Conservation (phyloP, 2,329 filamentous ascomycete species). For the Rhinocladiella mackenziei region DNA sequence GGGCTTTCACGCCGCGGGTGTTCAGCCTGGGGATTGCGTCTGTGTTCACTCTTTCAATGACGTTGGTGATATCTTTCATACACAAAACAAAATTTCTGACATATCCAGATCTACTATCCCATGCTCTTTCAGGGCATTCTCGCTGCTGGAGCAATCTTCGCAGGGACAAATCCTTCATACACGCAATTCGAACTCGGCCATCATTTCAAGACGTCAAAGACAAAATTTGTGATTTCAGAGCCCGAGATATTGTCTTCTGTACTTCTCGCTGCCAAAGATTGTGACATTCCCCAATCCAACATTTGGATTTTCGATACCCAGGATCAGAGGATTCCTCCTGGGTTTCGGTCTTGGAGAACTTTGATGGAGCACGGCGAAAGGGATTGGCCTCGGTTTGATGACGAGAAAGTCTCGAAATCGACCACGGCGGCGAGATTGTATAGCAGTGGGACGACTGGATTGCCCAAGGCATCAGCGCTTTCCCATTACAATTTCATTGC, state of each 20-base stretch:
- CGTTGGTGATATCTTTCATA: slow-evolving; percentile 5
- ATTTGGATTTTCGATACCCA: slow-evolving; percentile 34
- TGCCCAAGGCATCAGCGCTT: slow-evolving; percentile 58
- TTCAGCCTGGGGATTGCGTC: slow-evolving; percentile 50
- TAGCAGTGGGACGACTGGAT: slow-evolving; percentile 57
- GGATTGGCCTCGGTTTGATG: slow-evolving; percentile 47
- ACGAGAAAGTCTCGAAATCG: slow-evolving; percentile 35
- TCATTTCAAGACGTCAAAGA: slow-evolving; percentile 42
- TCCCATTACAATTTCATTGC: slow-evolving; percentile 57
- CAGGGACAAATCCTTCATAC: slow-evolving; percentile 49
- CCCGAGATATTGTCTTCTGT: slow-evolving; percentile 39
- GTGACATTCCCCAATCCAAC: slow-evolving; percentile 27
- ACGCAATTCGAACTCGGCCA: slow-evolving; percentile 47
- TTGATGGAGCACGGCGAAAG: slow-evolving; percentile 43
- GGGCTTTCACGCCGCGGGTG: slow-evolving; percentile 38
- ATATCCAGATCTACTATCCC: slow-evolving; percentile 36
- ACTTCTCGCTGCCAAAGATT: slow-evolving; percentile 33
- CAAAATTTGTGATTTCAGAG: slow-evolving; percentile 45
- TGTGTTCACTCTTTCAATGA: slow-evolving; percentile 56
- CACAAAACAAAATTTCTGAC: neutral
- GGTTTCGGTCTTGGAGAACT: slow-evolving; percentile 44
- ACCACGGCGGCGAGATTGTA: slow-evolving; percentile 51
- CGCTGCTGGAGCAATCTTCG: slow-evolving; percentile 48
- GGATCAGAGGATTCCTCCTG: slow-evolving; percentile 31
- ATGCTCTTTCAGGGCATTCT: slow-evolving; percentile 41